Conservation (phyloP, 163 green algal genomes). For the Volvox carteri region DNA sequence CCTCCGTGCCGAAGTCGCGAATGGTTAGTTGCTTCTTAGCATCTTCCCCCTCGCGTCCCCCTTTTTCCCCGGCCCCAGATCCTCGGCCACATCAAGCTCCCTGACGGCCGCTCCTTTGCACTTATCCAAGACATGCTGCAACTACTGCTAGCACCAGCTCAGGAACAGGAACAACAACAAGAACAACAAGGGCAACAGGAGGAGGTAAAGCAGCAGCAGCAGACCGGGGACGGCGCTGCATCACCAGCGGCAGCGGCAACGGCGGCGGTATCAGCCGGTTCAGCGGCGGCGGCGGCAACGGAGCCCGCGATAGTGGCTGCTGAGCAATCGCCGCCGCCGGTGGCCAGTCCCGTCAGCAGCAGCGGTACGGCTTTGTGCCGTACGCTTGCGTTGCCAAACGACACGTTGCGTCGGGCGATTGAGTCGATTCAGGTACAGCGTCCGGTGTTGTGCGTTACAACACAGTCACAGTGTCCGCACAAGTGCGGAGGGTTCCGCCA, state of each 20-base stretch:
- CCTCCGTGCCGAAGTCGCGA: no score
- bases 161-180: not conserved
- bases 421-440: constrained; percentile 64
- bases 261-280: not conserved
- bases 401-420: constrained; percentile 46
- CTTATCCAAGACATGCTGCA: constrained; percentile 55
- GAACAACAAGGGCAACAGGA: not conserved
- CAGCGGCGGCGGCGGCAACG: not conserved
- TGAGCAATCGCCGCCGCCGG: not conserved
- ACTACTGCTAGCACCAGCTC: constrained; percentile 9
- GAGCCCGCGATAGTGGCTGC: not conserved
- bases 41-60: no score
- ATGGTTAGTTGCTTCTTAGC: no score
- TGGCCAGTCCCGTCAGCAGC: constrained; percentile 12
- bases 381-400: constrained; percentile 52
- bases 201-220: not conserved
- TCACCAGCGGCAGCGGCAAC: not conserved
- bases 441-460: no score
- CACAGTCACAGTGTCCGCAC: no score
- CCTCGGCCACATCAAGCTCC: constrained; percentile 46
- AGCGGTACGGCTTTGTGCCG: constrained; percentile 48
- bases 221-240: not conserved
- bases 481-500: no score
- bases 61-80: no score
- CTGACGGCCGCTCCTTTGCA: constrained; percentile 58